These are phyloP conservation scores for Boletus patriciae DNA, from an alignment of 768 basidiomycete species.

Conservation along the genomic window DNA sequence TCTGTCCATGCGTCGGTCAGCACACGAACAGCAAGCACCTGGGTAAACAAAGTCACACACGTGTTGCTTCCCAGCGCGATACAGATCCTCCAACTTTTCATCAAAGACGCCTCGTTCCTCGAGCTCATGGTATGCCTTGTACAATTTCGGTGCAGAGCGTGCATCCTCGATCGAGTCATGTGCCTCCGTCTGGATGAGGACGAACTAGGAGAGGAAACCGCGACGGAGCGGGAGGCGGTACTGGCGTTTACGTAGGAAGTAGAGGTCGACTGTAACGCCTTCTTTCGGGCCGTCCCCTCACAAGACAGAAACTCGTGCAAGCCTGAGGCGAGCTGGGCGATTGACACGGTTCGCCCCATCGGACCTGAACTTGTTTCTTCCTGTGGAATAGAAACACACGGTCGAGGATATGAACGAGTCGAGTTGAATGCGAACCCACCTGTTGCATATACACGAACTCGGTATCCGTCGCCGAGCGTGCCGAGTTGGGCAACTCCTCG, in stretches of 20 bases:
- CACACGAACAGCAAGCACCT: background rate
- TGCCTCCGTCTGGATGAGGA: conserved; percentile 92
- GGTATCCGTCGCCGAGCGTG: conserved; percentile 92
- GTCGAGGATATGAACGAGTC: background rate
- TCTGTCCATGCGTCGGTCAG: conserved; percentile 33
- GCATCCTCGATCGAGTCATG: conserved; percentile 99
- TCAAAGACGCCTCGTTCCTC: conserved; percentile 80
- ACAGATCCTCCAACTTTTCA: conserved; percentile 82
- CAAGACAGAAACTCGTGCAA: conserved; percentile 93
- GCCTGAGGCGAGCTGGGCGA: conserved; percentile 84
- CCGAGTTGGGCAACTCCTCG: conserved; percentile 84
- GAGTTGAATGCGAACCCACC: conserved; percentile 37
- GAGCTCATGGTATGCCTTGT: conserved; percentile 75
- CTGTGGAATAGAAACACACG: conserved; percentile 37
- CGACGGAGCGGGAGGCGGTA: conserved; percentile 86
- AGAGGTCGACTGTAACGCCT: conserved; percentile 92
- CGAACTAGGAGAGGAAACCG: conserved; percentile 93
- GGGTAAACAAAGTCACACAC: conserved; percentile 41
- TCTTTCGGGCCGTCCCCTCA: conserved; percentile 80
- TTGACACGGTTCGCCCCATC: conserved; percentile 93
- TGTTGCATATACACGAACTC: conserved; percentile 98
- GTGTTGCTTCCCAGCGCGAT: conserved; percentile 72
- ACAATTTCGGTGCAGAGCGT: conserved; percentile 78
- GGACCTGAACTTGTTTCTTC: conserved; percentile 95
- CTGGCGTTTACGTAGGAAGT: conserved; percentile 77